Conservation (phyloP, 2,329 filamentous ascomycete species). For the Aspergillus fumigatiaffinis region DNA sequence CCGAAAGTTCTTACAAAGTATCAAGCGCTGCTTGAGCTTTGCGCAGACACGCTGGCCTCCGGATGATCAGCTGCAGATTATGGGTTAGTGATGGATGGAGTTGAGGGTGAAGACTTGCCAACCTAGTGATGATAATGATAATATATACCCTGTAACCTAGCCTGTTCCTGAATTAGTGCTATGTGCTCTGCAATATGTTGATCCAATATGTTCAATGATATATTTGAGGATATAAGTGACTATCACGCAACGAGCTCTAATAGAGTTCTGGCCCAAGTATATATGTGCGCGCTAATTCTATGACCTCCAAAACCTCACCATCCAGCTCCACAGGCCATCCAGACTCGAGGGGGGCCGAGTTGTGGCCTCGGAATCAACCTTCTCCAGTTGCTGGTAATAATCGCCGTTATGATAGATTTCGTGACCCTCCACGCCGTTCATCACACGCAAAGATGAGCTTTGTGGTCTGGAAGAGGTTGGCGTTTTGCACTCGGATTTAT, state of each 20-base stretch:
- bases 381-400: background rate
- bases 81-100: conserved; percentile 61
- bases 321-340: conserved; percentile 10
- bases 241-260: background rate
- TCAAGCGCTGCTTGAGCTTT: conserved; percentile 94
- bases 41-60: conserved; percentile 96
- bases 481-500: conserved; percentile 6
- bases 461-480: conserved; percentile 3
- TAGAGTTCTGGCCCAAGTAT: background rate
- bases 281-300: background rate
- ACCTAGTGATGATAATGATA: conserved; percentile 44
- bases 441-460: conserved; percentile 27
- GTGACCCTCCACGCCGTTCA: conserved; percentile 39
- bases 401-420: conserved; percentile 15
- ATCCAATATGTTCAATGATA: background rate
- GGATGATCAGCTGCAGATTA: conserved; percentile 84
- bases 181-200: background rate
- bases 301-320: conserved; percentile 9
- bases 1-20: conserved; percentile 93
- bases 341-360: background rate
- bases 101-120: background rate
- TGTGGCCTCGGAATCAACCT: background rate
- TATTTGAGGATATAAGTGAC: background rate
- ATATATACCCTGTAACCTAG: background rate
- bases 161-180: too few species aligned